Base-by-base conservation (phyloP, 192 early-diverging fungal genomes). In the Umbelopsis isabellina region DNA sequence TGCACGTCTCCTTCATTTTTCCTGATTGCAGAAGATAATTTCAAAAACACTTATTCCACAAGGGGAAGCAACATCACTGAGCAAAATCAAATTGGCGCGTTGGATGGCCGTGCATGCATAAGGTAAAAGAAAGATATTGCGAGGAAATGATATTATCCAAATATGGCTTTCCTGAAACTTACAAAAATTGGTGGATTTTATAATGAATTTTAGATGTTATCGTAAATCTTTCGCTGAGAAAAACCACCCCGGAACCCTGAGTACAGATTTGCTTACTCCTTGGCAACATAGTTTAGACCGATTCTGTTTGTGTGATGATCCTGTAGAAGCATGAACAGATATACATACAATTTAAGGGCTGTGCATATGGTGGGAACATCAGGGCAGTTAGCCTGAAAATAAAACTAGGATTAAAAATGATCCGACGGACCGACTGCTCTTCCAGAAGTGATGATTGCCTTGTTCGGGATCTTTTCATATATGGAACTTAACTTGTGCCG, bases 251-350 rank as follows among this genome's bases (percentile, higher is more conserved):
- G 46, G 47, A n/a, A 22, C 9, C 0, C 13, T 53, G 18, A 33
- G 49, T 37, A 46, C 51, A 25, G 37, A 35, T 23, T 49, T 67
- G 46, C 68, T 22, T 20, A 67, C 72, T 18, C 66, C 52, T 18
- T 74, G 72, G 72, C 68, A 69, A 3, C 67, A 74, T 21, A 65
- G 47, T 65, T 13, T 74, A 3, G 51, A 46, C 15, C 48, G 55
- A 27, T 53, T 55, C 23, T 74, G 72, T 64, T 44, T 74, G 3
- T 74, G 72, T 44, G 72, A 67, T n/a, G 72, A 35, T 1, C 15
- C 12, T 2, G 12, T 33, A 18, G 18, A 11, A 16, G 12, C 37
- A 41, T 41, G 6, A 41, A 41, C 2, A 41, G 10, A 10, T 41
- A 41, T 41, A 41, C 37, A 41, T 41, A 6, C 37, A 41, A 41